These are phyloP conservation scores for Jamesozyma piceae DNA, from an alignment of 805 yeast genomes.

Conservation along the genomic window DNA sequence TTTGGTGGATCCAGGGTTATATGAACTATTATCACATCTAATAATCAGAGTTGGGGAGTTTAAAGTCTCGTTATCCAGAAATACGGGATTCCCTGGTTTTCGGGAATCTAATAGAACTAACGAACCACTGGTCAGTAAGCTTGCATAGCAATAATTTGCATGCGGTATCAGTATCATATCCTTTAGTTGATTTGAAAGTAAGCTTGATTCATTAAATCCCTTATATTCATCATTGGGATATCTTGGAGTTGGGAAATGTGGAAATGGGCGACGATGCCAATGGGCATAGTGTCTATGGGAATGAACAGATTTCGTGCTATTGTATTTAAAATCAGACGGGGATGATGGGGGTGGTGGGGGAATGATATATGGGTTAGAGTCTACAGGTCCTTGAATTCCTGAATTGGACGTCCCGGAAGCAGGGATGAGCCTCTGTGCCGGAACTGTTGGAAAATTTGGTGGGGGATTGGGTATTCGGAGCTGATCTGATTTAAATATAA, in stretches of 20 bases:
- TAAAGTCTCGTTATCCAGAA: constrained; percentile 9
- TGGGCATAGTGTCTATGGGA: too few relatives aligned
- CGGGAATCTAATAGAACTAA: constrained; percentile 1
- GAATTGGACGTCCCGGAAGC: too few relatives aligned
- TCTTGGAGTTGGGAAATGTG: background rate
- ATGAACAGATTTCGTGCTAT: too few relatives aligned
- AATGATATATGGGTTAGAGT: too few relatives aligned
- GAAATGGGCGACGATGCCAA: background rate
- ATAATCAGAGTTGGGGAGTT: constrained; percentile 16
- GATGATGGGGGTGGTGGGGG: background rate
- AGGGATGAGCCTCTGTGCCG: too few relatives aligned
- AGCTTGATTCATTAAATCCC: background rate
- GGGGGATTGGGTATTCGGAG: too few relatives aligned
- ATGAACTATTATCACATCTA: constrained; percentile 5
- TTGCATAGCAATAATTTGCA: constrained; percentile 10
- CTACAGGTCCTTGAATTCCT: too few relatives aligned
- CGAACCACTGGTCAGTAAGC: constrained; percentile 13
- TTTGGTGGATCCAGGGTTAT: background rate
- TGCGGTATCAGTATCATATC: constrained; percentile 7
- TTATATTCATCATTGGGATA: background rate
- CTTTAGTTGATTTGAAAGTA: constrained; percentile 9
- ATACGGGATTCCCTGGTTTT: background rate
- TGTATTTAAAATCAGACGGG: background rate
- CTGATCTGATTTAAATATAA: too few relatives aligned
- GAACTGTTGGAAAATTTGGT: too few relatives aligned